These are phyloP conservation scores for Tardiomyces depauwii DNA, from an alignment of 1,139 yeast genomes.

Conservation along the genomic window DNA sequence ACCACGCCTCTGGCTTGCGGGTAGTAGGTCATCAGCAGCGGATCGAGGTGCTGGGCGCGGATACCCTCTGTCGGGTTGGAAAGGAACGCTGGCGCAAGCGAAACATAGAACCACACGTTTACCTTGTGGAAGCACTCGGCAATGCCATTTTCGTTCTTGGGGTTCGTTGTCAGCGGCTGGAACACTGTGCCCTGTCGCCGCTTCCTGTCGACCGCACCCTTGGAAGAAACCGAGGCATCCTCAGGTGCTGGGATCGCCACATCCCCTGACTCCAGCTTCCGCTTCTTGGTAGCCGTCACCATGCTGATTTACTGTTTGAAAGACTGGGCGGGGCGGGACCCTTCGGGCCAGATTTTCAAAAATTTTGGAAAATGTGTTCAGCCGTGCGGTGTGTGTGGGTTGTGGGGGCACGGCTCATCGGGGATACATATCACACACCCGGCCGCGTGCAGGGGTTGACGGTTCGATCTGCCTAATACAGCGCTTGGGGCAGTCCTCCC, in stretches of 20 bases:
- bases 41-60: constrained; percentile 79
- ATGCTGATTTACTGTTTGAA: not conserved
- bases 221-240: not conserved
- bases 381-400: not conserved
- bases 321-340: no score
- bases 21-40: constrained; percentile 74
- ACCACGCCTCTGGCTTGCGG: constrained; percentile 71
- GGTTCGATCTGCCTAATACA: no score
- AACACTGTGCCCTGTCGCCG: constrained; percentile 8
- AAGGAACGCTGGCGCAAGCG: constrained; percentile 73
- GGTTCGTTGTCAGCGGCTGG: constrained; percentile 16
- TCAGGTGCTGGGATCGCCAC: not conserved
- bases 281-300: constrained; percentile 1
- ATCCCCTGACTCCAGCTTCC: constrained; percentile 1
- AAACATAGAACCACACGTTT: constrained; percentile 59
- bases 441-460: no score
- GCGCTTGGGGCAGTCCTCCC: no score
- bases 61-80: constrained; percentile 66
- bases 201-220: constrained; percentile 4
- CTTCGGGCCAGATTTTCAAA: not conserved
- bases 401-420: no score
- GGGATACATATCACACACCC: no score
- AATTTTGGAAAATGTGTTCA: not conserved
- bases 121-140: constrained; percentile 56
- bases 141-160: constrained; percentile 24